Base-by-base conservation (phyloP, 2,329 filamentous ascomycete genomes). In the Ophiostoma triangulosporum region DNA sequence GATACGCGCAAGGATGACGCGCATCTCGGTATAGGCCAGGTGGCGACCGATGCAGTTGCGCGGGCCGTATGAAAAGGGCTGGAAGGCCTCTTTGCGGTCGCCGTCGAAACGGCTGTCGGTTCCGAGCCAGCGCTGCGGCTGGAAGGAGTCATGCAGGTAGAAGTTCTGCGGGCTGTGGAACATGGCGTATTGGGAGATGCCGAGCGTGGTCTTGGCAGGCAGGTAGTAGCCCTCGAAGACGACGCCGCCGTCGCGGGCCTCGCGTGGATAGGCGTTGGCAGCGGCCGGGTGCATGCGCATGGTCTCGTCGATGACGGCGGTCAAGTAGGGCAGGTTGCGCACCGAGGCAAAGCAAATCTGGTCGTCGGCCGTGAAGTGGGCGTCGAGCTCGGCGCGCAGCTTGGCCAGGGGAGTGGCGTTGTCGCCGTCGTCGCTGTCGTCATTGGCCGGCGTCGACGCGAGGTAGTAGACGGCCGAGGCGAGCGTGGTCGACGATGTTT, bases 11-110 rank as follows among this genome's bases (percentile, higher is more conserved):
- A 78, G 60, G 35, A 76, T 70, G 5, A 75, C 60, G 4, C 74
- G 66, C 67, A 77, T 73, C 59, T 78, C 73, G 20, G 70, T 65
- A 50, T 73, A 74, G 3, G 73, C 73, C 35, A 78, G 63, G 54
- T 75, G 75, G 56, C 66, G 66, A 2, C 74, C 75, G 24, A 77
- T 65, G 55, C 74, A 77, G 46, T 75, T 73, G 2, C 74, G 63
- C 6, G 74, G 69, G 0, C 75, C 73, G 3, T 72, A 51, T 2
- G 68, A 68, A 54, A 78, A 76, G 1, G 74, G 70, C 61, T 76
- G 70, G 49, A 73, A 65, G 1, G 66, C 68, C 0, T 69, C 68
- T 43, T 64, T 64, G 32, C 65, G 67, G 57, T 78, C 74, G n/a
- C 57, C 52, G 0, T 58, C 59, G 58, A 70, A 77, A 3, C 62